Base-by-base conservation (phyloP, 306 rosid species). In the Trichosanthes truncata region DNA sequence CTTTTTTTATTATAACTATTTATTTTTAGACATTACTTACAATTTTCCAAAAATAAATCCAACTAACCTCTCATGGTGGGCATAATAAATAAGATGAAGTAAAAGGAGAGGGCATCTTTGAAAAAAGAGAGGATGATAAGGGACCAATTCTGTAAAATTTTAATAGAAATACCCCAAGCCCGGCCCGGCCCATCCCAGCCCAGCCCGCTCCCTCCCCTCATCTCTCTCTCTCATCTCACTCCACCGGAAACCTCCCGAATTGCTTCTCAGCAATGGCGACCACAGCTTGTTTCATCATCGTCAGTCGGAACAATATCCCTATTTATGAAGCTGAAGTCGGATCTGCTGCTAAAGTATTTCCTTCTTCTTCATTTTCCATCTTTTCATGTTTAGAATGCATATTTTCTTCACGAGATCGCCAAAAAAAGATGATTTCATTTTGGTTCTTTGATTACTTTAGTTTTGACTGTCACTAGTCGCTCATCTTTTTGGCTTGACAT, bases 281-380 rank as follows among this genome's bases (percentile, higher is more conserved):
- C 65, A 92, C 97, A 11, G 98, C 98, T 71, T 95, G 97, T 85
- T 95, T 95, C 89, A 90, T 95, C 82, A 95, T 95, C 77, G 97
- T 95, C 80, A 92, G 98, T 88, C 85, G 98, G 88, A 95, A 90
- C 75, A 97, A 95, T 79, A 92, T 95, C 80, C 98, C 98, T 23
- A 95, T 95, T 57, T 95, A 95, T 79, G 98, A 92, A 88, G 94
- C 98, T 79, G 97, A 95, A 95, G 97, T 95, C 76, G 98, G 98
- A 88, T 90, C 97, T 77, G 92, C 98, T 23, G 89, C 93, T 76
- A 95, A 95, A 84, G 98, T 94, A 87, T 79, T 43, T 80, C 45
- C 78, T 73, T 52, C 25, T 43, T 72, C 17, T 51, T 9, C 6
- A 83, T 78, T 81, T 41, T 69, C 48, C 9, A 18, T 6, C 18